Percentiles rank a stretch among this genome's conserved stretches.
phyloP scores from a whole-genome alignment of 257 asterid genomes.

The Jacaranda mimosifolia region DNA sequence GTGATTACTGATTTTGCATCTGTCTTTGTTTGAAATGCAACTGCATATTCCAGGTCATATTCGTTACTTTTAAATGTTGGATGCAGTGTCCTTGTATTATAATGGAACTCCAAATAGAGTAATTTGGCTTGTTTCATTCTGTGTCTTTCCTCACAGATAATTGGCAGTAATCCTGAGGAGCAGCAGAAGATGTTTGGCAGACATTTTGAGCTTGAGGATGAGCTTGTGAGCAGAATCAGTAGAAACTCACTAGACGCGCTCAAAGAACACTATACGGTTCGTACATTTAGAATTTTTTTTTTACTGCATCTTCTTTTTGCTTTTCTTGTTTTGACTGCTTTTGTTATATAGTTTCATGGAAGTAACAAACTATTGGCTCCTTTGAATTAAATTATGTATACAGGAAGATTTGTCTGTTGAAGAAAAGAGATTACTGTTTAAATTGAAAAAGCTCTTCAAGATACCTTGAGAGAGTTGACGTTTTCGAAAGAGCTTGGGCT shows the following conservation, averaged over 20 bases:
- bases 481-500: background rate
- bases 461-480: slow-evolving; percentile 57
- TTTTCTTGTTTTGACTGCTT: background rate
- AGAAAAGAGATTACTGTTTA: slow-evolving; percentile 76
- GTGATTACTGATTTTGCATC: background rate
- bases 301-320: background rate
- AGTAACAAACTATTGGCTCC: background rate
- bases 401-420: slow-evolving; percentile 84
- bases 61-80: background rate
- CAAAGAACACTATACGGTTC: slow-evolving; percentile 85
- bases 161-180: slow-evolving; percentile 85
- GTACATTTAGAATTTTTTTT: slow-evolving; percentile 19
- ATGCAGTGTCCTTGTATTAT: background rate
- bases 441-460: slow-evolving; percentile 78
- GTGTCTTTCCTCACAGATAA: slow-evolving; percentile 58
- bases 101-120: too few species aligned
- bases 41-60: background rate
- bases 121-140: background rate
- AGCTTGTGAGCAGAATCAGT: slow-evolving; percentile 93
- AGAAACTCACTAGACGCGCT: slow-evolving; percentile 90
- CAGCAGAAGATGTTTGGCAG: slow-evolving; percentile 97
- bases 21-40: background rate
- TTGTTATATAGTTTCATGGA: background rate
- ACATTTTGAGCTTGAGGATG: slow-evolving; percentile 92
- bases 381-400: slow-evolving; percentile 16